Conservation (phyloP, 495 filamentous ascomycete species). For the Hypoxylon subgilvum region DNA sequence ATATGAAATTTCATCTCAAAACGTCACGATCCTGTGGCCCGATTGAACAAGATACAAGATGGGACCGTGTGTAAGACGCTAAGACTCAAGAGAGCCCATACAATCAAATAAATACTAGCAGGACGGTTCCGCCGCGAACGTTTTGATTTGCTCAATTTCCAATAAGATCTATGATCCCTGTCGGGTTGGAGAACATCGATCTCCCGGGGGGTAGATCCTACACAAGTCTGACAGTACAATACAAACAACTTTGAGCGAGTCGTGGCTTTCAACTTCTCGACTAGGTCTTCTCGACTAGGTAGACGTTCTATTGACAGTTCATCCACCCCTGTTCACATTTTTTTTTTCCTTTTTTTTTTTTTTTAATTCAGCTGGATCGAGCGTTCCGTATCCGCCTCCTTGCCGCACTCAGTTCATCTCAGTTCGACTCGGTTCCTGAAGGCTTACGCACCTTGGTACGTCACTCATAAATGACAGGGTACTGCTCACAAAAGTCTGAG, state of each 20-base stretch:
- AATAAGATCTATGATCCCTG: constrained; percentile 35
- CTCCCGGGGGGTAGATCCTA: constrained; percentile 31
- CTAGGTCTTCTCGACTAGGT: not conserved
- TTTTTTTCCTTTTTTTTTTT: too few species aligned
- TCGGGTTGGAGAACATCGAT: constrained; percentile 34
- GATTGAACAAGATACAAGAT: not conserved
- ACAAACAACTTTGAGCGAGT: constrained; percentile 12
- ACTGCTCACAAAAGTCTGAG: too few species aligned
- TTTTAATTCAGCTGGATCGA: constrained; percentile 35
- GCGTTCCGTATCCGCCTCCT: constrained; percentile 22
- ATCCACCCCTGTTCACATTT: constrained; percentile 16
- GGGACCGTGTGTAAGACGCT: not conserved
- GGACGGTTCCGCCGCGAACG: constrained; percentile 9
- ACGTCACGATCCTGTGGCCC: not conserved
- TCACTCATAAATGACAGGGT: constrained; percentile 29
- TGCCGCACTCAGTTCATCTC: constrained; percentile 13
- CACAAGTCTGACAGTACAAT: too few species aligned
- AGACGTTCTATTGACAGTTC: constrained; percentile 21
- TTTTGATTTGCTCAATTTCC: constrained; percentile 28
- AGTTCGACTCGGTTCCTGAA: constrained; percentile 28
- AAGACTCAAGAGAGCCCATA: not conserved
- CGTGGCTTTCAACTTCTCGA: constrained; percentile 23
- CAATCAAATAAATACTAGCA: constrained; percentile 9
- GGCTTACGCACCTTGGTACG: constrained; percentile 24
- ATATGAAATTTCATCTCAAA: not conserved